Percentiles rank a stretch among this genome's conserved stretches.
These are phyloP conservation scores for Kuraishia capsulata DNA, from an alignment of 805 yeast genomes.

Conservation along the genomic window DNA sequence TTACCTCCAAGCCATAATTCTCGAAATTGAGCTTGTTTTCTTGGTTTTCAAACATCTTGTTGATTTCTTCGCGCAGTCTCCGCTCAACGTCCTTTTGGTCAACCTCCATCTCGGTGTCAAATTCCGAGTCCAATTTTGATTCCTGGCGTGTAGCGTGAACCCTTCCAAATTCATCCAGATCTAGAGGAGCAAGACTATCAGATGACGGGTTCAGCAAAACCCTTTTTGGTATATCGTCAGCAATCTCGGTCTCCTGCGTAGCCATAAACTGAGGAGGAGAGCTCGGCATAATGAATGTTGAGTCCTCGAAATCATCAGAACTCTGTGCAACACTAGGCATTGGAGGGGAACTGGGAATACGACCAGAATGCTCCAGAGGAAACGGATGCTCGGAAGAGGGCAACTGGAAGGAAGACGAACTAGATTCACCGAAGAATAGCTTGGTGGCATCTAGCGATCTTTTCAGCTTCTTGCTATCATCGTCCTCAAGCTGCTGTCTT, in stretches of 20 bases:
- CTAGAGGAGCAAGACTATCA: slow-evolving; percentile 12
- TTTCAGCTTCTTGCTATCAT: slow-evolving; percentile 18
- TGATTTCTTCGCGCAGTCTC: slow-evolving; percentile 31
- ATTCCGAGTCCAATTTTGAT: slow-evolving; percentile 19
- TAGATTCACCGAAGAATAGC: slow-evolving; percentile 4
- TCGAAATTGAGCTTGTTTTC: slow-evolving; percentile 37
- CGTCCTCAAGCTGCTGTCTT: slow-evolving; percentile 30
- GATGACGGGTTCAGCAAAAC: background rate
- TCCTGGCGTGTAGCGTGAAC: slow-evolving; percentile 21
- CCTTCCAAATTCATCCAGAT: slow-evolving; percentile 37
- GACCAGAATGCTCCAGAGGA: slow-evolving; percentile 22
- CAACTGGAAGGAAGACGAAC: slow-evolving; percentile 4
- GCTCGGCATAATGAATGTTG: slow-evolving; percentile 7
- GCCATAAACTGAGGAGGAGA: slow-evolving; percentile 11
- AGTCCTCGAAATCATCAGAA: slow-evolving; percentile 4
- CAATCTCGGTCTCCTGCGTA: background rate
- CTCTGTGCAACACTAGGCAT: slow-evolving; percentile 20
- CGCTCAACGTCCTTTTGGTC: slow-evolving; percentile 12
- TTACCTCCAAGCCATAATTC: slow-evolving; percentile 31
- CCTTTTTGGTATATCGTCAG: background rate
- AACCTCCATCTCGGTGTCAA: slow-evolving; percentile 17
- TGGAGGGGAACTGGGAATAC: slow-evolving; percentile 28
- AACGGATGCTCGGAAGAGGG: slow-evolving; percentile 7
- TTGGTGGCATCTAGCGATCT: slow-evolving; percentile 8
- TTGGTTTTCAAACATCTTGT: slow-evolving; percentile 38